Evolutionary conservation across 495 filamentous ascomycete genomes (phyloP), one percentile per base, ranked within the genome.

Genomic region (Aspergillus biplanus): DNA sequence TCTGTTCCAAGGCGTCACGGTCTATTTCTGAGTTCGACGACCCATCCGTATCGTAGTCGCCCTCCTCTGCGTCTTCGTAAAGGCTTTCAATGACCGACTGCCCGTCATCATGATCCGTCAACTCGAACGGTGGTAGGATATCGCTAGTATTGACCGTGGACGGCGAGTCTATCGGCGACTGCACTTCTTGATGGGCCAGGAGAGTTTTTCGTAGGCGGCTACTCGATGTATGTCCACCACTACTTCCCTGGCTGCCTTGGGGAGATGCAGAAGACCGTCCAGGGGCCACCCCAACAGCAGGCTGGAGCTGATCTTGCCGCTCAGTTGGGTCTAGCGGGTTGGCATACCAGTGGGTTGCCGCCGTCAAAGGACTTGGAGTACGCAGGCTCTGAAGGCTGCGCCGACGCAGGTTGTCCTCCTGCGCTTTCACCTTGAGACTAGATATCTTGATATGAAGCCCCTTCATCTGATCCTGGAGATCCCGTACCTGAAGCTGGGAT

Each of bases 401-500:
- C 48, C 95, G 84, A 64, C 90, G 89, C 64, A 97, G 74, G 63
- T 84, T 91, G 67, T 97, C 95, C 63, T 90, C 90, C 53, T 90
- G 86, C 6, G 90, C 89, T 71, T 93, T 90, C 65, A 93, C 86
- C 62, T 93, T 87, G 35, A 99, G 76, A 11, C 82, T 89, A 5
- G 93, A 96, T 21, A 99, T 91, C 66, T 92, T 91, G 55, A 94
- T 95, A 68, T 94, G 92, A 31, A 99, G 79, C 65, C 93, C 93
- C 66, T 93, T 89, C 90, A 98, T 95, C 77, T 99, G 93, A 65
- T 93, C 90, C 56, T 91, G 90, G 15, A 98, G 80, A 69, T 92
- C 90, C 31, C 90, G 85, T 75, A 96, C 92, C 68, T 93, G 90
- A 32, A 84, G 79, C 35, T 87, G 85, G 11, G 78, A 80, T 57